Evolutionary conservation across 2,329 filamentous ascomycete species (phyloP), one percentile per base, ranked within the genome.

Genomic region (Scleromitrula shiraiana): DNA sequence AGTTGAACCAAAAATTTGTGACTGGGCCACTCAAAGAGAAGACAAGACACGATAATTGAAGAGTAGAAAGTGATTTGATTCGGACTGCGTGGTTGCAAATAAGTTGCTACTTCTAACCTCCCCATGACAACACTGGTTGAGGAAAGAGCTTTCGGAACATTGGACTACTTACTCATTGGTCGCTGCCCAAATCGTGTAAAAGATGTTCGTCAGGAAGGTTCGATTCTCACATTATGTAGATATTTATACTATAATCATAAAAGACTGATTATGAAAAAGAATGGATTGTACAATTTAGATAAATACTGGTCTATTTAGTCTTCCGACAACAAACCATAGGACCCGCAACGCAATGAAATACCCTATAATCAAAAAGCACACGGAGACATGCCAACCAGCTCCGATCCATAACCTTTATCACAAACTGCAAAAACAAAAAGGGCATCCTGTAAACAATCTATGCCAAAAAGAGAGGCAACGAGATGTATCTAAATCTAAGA

Each of bases 21-120:
- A 47, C 29, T 47, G 22, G 37, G 26, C 22, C 20, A 29, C 37
- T 47, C 41, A 23, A 27, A 35, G 12, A 47, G 37, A 32, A 52
- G 32, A 46, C 42, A n/a, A 49, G 46, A 44, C 39, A 24, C 17
- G 19, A 45, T 39, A 47, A 49, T 43, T 39, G 68, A 70, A 6
- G 70, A 70, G 59, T 69, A 69, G 53, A 58, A 59, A 42, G 70
- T 66, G 43, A n/a, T n/a, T 23, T 22, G 19, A 14, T 8, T 20
- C 38, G n/a, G n/a, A n/a, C n/a, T n/a, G n/a, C n/a, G n/a, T n/a
- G n/a, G n/a, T n/a, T n/a, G n/a, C n/a, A 5, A 40, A 2, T 26
- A 7, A 24, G 37, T 14, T 17, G 12, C 9, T 26, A 15, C 15
- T 22, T 32, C 12, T 15, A 29, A 46, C 14, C 22, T 27, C 42